phyloP scores from a whole-genome alignment of 148 eudicot species.

The Pharnaceum exiguum region DNA sequence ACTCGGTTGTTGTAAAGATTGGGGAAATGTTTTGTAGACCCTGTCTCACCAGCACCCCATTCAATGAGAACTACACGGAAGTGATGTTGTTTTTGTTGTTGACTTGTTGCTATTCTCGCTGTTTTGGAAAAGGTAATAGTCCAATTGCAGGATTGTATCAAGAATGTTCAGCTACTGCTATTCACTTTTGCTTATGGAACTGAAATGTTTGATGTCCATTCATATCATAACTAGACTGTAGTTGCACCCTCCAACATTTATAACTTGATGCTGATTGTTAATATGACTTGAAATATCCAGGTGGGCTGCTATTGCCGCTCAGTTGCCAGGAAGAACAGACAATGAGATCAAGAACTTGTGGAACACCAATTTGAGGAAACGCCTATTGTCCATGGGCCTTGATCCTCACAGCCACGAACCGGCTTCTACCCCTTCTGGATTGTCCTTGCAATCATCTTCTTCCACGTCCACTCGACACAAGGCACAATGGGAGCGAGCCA shows the following conservation, averaged over 20 bases:
- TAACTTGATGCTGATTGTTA: constrained; percentile 10
- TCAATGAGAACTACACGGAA: no score
- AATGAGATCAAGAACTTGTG: constrained; percentile 94
- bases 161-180: neutral
- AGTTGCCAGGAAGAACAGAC: constrained; percentile 85
- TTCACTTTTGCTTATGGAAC: no score
- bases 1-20: no score
- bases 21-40: no score
- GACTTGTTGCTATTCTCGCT: no score
- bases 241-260: neutral
- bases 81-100: no score
- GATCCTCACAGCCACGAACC: constrained; percentile 86
- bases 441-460: constrained; percentile 27
- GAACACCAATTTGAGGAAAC: constrained; percentile 85
- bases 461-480: constrained; percentile 86
- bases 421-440: constrained; percentile 21
- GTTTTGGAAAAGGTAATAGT: no score
- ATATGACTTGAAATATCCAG: no score
- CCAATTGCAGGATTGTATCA: no score
- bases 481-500: constrained; percentile 98
- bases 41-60: no score
- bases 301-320: constrained; percentile 97
- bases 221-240: no score
- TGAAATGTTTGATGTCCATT: no score
- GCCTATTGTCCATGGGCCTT: constrained; percentile 63